Base-by-base conservation (phyloP, 257 asterid genomes). In the Solanum chiquidenum region DNA sequence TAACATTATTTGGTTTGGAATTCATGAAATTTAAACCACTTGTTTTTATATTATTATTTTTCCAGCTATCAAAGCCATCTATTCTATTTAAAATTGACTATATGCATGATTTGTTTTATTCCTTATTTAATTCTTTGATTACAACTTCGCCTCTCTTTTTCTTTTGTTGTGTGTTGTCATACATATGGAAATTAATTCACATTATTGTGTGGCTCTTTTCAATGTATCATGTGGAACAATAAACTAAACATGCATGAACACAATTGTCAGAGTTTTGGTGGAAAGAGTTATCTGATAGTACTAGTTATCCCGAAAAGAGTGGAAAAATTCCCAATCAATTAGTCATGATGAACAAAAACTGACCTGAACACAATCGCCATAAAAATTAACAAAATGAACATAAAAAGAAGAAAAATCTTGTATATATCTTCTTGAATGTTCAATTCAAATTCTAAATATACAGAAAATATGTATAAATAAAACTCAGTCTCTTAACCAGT, bases 121-220 rank as follows among this genome's bases (percentile, higher is more conserved):
- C 69, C 42, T 80, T 80, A 49, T 80, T 74, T 29, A 49, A 4
- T 80, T 80, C 6, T 80, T 27, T 52, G 40, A 31, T 49, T 20
- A 49, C 69, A 82, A 49, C 71, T 82, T 82, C 31, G 86, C 71
- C 69, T 49, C 2, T 82, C 60, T 82, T 29, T 80, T 27, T 34
- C 12, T 44, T 79, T 62, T 31, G 25, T 80, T 49, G 20, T 76
- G 83, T 40, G 60, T 40, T 76, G 60, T 74, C 55, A 37, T 74
- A 23, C 85, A 29, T 49, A 31, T 82, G 69, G 69, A 33, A 49
- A 82, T 49, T 52, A 82, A 82, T 82, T 49, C 69, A 27, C 69
- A 49, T 49, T 62, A 49, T 49, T 9, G 44, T 49, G 29, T 49
- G 42, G 85, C 69, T 46, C 9, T 49, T 80, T 80, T 80, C 10